A percentile compares a stretch with the other conserved stretches of the same genome.
These are phyloP conservation scores for Pichia sp. DNA, from an alignment of 1,139 yeast species.

Conservation along the genomic window DNA sequence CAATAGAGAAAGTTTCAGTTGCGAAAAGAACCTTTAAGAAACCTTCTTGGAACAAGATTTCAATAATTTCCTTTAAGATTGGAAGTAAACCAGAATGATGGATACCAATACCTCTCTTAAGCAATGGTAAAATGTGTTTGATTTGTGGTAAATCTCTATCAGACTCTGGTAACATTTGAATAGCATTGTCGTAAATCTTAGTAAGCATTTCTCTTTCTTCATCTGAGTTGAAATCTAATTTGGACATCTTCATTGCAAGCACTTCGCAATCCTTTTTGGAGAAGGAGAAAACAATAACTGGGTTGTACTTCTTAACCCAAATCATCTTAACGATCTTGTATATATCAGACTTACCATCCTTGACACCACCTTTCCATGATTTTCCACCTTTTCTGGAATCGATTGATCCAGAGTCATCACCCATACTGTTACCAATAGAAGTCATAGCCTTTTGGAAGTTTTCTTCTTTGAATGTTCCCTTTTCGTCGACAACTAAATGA, in stretches of 20 bases:
- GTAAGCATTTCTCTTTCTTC: slow-evolving; percentile 90
- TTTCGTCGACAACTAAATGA: slow-evolving; percentile 96
- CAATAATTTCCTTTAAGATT: slow-evolving; percentile 93
- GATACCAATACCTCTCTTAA: slow-evolving; percentile 95
- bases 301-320: slow-evolving; percentile 92
- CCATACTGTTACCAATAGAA: slow-evolving; percentile 75
- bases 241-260: slow-evolving; percentile 91
- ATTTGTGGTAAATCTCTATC: slow-evolving; percentile 95
- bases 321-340: slow-evolving; percentile 98
- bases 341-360: slow-evolving; percentile 79
- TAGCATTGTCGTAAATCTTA: slow-evolving; percentile 87
- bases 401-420: slow-evolving; percentile 74
- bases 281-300: slow-evolving; percentile 96
- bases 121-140: slow-evolving; percentile 80
- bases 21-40: slow-evolving; percentile 92
- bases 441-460: slow-evolving; percentile 99
- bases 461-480: slow-evolving; percentile 93
- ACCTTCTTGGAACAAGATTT: slow-evolving; percentile 96
- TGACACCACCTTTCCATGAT: slow-evolving; percentile 86
- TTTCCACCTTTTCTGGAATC: slow-evolving; percentile 65
- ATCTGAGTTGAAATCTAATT: slow-evolving; percentile 86
- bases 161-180: slow-evolving; percentile 79
- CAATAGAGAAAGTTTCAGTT: slow-evolving; percentile 98
- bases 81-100: slow-evolving; percentile 98
- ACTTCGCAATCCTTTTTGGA: slow-evolving; percentile 96